Conservation (phyloP, 805 yeast species). For the Monosporozyma aerobia region DNA sequence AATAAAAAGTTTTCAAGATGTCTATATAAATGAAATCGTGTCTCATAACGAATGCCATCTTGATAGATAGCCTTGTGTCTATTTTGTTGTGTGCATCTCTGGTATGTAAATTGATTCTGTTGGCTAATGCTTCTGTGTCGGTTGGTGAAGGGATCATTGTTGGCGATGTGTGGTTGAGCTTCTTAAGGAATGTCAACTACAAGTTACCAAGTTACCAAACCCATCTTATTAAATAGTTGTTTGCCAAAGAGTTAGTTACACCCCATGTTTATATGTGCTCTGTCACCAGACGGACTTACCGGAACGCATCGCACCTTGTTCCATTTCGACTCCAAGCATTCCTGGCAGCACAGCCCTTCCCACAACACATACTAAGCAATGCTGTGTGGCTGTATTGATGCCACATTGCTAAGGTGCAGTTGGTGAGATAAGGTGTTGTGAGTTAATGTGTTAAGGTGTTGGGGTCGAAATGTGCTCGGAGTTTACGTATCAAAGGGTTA, state of each 20-base stretch:
- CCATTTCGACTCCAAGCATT: no score
- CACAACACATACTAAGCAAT: no score
- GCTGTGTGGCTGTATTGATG: no score
- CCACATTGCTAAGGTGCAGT: no score
- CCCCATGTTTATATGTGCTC: not conserved
- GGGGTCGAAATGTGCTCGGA: no score
- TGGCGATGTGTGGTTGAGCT: not conserved
- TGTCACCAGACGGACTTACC: not conserved
- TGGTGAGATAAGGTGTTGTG: no score
- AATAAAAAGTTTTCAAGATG: constrained; percentile 67
- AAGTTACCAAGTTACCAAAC: no score
- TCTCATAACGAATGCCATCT: constrained; percentile 65
- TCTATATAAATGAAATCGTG: constrained; percentile 73
- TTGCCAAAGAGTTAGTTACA: not conserved
- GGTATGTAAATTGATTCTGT: constrained; percentile 68
- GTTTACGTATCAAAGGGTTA: no score
- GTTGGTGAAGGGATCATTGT: constrained; percentile 53
- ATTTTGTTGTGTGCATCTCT: constrained; percentile 57
- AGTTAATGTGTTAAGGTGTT: no score
- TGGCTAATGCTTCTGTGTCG: constrained; percentile 78
- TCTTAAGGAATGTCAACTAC: no score
- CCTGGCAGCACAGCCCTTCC: no score
- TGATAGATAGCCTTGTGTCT: constrained; percentile 57
- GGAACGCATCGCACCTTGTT: not conserved
- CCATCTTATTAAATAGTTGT: no score